Evolutionary conservation across 768 basidiomycete species (phyloP).

Genomic region (Hirschioporus abietinus): DNA sequence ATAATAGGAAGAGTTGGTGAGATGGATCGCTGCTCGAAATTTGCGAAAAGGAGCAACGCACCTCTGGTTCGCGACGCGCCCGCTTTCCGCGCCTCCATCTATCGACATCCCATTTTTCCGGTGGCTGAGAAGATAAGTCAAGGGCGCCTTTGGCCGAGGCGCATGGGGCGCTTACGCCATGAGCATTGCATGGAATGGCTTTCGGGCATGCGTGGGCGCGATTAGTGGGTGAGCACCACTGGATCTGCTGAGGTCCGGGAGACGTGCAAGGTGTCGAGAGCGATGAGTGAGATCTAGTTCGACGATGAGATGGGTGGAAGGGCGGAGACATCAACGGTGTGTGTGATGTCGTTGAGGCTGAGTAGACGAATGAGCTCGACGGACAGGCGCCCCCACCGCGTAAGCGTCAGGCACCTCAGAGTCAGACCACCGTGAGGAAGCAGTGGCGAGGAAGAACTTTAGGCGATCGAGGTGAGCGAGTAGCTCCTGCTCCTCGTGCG

Average conservation of each 20-base stretch:
- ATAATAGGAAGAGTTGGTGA: conserved; percentile 8
- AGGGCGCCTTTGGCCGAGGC: conserved; percentile 23
- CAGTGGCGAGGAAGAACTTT: no score
- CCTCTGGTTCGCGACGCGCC: conserved; percentile 35
- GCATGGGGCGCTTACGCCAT: not conserved
- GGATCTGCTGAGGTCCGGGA: conserved; percentile 25
- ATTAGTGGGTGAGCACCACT: conserved; percentile 42
- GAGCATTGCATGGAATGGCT: conserved; percentile 21
- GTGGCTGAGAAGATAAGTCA: conserved; percentile 20
- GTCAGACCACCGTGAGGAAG: no score
- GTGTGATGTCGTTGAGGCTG: conserved; percentile 1
- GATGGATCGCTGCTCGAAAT: conserved; percentile 10
- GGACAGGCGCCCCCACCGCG: no score
- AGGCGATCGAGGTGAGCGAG: no score
- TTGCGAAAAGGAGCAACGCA: conserved; percentile 8
- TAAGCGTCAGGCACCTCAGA: no score
- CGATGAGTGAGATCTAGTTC: conserved; percentile 44
- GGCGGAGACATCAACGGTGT: conserved; percentile 29
- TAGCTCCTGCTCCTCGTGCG: no score
- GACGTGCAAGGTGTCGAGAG: conserved; percentile 33
- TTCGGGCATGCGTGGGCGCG: conserved; percentile 40
- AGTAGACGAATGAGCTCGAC: conserved; percentile 4
- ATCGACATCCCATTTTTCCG: conserved; percentile 49
- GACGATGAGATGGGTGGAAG: conserved; percentile 34
- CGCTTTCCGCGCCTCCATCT: conserved; percentile 51